Evolutionary conservation across 2,329 filamentous ascomycete genomes (phyloP).

Genomic region (Claviceps africana): DNA sequence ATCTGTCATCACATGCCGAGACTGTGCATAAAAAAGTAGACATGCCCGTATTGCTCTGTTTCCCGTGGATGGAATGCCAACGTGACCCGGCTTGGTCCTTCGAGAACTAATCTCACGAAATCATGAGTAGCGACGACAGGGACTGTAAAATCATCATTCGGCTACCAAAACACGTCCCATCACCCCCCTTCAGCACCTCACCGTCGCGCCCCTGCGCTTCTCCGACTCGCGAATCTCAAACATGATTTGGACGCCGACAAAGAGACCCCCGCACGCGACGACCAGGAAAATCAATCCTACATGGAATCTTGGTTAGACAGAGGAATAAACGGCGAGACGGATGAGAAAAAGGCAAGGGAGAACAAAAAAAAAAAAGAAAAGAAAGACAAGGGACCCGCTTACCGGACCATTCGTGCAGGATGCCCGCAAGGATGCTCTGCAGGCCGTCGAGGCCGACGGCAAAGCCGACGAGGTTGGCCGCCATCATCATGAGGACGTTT

Average conservation of each 20-base stretch:
- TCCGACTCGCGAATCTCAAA: conserved; percentile 86
- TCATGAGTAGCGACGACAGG: no score
- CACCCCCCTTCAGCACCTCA: conserved; percentile 48
- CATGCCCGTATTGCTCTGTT: neutral
- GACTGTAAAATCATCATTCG: no score
- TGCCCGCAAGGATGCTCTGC: conserved; percentile 58
- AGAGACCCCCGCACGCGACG: conserved; percentile 58
- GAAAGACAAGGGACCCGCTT: conserved; percentile 11
- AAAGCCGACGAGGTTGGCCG: conserved; percentile 88
- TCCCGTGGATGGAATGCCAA: neutral
- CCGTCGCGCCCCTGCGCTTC: conserved; percentile 61
- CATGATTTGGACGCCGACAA: conserved; percentile 84
- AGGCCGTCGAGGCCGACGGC: conserved; percentile 83
- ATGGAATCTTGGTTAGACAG: neutral
- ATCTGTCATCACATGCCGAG: no score
- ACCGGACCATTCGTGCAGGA: conserved; percentile 62
- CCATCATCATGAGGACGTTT: conserved; percentile 91
- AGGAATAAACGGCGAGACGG: no score
- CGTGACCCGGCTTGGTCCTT: no score
- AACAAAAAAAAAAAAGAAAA: neutral
- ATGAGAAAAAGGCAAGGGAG: neutral
- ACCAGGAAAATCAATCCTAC: conserved; percentile 59
- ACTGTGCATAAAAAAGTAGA: no score
- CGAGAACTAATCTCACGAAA: no score
- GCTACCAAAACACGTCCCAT: no score